Evolutionary conservation across 2,329 filamentous ascomycete species (phyloP).

Genomic region (Arachnomyces sp.): DNA sequence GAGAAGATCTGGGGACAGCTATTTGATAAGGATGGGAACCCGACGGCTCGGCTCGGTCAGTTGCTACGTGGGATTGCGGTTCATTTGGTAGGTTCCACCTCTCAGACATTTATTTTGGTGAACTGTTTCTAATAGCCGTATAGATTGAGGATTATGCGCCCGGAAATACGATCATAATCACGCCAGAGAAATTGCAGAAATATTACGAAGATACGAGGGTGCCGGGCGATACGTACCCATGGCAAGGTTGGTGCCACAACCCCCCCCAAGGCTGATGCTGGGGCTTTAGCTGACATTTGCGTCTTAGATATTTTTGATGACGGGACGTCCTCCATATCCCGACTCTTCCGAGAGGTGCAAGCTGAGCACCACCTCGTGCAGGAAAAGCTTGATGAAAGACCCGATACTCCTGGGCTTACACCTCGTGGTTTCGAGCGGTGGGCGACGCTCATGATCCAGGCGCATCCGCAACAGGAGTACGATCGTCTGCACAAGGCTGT

Average conservation of each 20-base stretch:
- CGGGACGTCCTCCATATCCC: constrained; percentile 46
- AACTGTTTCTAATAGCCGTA: constrained; percentile 3
- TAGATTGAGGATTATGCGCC: constrained; percentile 65
- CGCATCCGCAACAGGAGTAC: constrained; percentile 69
- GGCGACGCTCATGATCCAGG: constrained; percentile 64
- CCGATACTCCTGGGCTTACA: constrained; percentile 58
- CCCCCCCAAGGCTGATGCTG: constrained; percentile 3
- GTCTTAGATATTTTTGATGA: constrained; percentile 48
- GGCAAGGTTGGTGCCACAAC: constrained; percentile 48
- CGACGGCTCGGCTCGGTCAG: constrained; percentile 61
- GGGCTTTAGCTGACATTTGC: constrained; percentile 10
- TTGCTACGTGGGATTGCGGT: constrained; percentile 66
- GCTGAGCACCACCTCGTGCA: constrained; percentile 61
- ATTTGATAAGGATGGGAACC: constrained; percentile 60
- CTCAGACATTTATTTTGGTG: background rate
- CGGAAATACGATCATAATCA: constrained; percentile 61
- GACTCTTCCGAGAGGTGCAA: constrained; percentile 49
- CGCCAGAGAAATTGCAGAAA: constrained; percentile 64
- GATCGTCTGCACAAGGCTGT: constrained; percentile 62
- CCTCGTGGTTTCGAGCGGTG: constrained; percentile 62
- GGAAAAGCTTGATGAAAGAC: constrained; percentile 42
- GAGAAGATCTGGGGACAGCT: constrained; percentile 71
- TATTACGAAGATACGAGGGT: constrained; percentile 65
- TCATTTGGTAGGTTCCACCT: constrained; percentile 57
- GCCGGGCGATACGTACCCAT: constrained; percentile 59